These are phyloP conservation scores for Penicillium samsonianum DNA, from an alignment of 495 filamentous ascomycete species.

Conservation along the genomic window DNA sequence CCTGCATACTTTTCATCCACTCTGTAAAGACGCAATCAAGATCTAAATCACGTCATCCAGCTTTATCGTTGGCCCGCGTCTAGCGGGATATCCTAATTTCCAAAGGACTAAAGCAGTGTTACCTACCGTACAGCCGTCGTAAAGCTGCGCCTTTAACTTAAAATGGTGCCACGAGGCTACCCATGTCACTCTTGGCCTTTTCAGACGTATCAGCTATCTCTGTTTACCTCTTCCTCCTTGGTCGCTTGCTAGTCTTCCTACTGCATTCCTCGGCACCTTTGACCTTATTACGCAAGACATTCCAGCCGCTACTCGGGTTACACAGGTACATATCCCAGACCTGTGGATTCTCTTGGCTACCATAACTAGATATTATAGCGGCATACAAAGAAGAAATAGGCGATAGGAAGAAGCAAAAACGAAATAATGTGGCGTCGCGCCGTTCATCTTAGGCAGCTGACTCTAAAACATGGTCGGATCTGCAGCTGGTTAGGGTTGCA, in stretches of 20 bases:
- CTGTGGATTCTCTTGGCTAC: not conserved
- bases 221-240: not conserved
- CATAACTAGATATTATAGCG: not conserved
- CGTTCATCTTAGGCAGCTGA: not conserved
- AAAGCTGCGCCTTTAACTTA: not conserved
- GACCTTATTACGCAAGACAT: not conserved
- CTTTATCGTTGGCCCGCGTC: not conserved
- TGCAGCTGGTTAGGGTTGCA: not conserved
- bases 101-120: not conserved
- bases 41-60: conserved; percentile 40
- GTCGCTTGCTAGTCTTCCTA: not conserved
- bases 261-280: not conserved
- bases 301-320: too few species aligned
- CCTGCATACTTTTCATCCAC: not conserved
- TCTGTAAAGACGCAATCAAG: conserved; percentile 33
- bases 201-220: not conserved
- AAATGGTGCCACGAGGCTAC: not conserved
- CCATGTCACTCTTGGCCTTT: not conserved
- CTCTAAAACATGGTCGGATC: not conserved
- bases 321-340: not conserved
- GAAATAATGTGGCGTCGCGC: conserved; percentile 2
- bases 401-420: not conserved
- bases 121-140: not conserved
- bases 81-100: not conserved
- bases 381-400: not conserved